Evolutionary conservation across 2,329 filamentous ascomycete species (phyloP).

Genomic region (Amesomyces nigricolor): DNA sequence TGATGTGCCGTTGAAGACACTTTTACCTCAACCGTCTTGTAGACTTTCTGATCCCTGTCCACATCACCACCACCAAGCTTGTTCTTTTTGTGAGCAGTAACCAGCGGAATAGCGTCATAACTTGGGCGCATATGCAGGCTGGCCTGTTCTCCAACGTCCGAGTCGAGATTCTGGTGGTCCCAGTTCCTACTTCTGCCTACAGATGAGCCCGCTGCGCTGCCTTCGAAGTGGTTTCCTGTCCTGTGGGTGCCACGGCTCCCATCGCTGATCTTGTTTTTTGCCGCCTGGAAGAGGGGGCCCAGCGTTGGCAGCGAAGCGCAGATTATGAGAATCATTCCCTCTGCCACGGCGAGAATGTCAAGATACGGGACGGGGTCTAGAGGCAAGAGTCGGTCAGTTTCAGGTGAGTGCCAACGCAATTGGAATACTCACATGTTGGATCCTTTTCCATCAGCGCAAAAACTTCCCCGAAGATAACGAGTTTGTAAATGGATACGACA

Average conservation of each 20-base stretch:
- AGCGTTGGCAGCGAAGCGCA: conserved; percentile 10
- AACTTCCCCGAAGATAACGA: conserved; percentile 11
- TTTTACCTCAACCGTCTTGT: conserved; percentile 10
- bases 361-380: conserved; percentile 14
- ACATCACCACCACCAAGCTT: not conserved
- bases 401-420: not conserved
- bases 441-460: conserved; percentile 10
- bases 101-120: conserved; percentile 11
- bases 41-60: not conserved
- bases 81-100: not conserved
- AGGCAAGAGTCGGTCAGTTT: not conserved
- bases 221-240: not conserved
- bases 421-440: conserved; percentile 7
- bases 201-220: not conserved
- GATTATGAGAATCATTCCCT: conserved; percentile 10
- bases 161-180: conserved; percentile 6
- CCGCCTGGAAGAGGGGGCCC: conserved; percentile 1
- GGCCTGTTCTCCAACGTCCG: not conserved
- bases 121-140: conserved; percentile 13
- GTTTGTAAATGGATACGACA: conserved; percentile 15
- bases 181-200: not conserved
- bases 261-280: not conserved
- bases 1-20: not conserved
- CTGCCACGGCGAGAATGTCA: conserved; percentile 13
- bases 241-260: not conserved